Base-by-base conservation (phyloP, 441 rosid species). In the Macaranga tanarius region DNA sequence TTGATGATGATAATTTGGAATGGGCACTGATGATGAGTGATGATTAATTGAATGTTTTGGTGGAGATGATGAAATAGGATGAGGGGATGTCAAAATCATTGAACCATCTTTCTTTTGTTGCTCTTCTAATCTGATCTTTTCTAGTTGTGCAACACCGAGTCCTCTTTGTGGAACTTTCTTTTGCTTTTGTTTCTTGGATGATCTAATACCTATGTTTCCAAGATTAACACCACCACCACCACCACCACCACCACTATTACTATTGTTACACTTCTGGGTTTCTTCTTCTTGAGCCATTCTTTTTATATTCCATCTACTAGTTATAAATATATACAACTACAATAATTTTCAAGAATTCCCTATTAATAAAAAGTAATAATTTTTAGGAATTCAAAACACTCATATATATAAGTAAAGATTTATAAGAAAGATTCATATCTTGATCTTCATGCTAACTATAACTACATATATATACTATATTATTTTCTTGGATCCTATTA, bases 81-180 rank as follows among this genome's bases (percentile, higher is more conserved):
- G 66, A 22, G 75, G 77, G 25, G 83, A 73, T 16, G 72, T 71
- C 59, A 77, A 70, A 2, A 57, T 62, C 48, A 65, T 65, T 25
- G 58, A 55, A 11, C 74, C 77, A 65, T 77, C 77, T 70, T 76
- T 84, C 81, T 72, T 80, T 56, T 81, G 80, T 57, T 84, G 90
- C 67, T 88, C 86, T 75, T 86, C 86, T 7, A 86, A 55, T 62
- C 89, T 84, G 58, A 88, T 85, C 76, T 72, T 86, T 70, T 88
- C 92, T 51, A 88, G 80, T 34, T 86, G 87, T 8, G 92, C 89
- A 51, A 83, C 89, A 68, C 91, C 93, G 19, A 89, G 87, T 42
- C 91, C 91, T 77, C 91, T 73, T 67, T 79, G 86, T 26, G 92
- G 92, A 4, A 83, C 75, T 31, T 79, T 86, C 77, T 79, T 89